These are phyloP conservation scores for Blastocystis sp. DNA, from an alignment of 352 stramenopile species.

Conservation along the genomic window DNA sequence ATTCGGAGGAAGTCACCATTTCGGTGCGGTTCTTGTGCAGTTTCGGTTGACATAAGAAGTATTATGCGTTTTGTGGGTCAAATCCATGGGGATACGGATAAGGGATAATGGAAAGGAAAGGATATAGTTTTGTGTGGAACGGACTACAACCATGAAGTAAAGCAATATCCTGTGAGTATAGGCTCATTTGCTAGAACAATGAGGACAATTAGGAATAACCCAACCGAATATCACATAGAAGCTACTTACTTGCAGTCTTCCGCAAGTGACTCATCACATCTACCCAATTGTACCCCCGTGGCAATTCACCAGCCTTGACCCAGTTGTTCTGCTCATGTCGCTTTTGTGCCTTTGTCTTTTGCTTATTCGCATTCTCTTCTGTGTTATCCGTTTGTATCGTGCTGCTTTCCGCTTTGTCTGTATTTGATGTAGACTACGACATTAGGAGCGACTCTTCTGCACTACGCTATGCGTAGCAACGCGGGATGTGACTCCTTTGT, in stretches of 20 bases:
- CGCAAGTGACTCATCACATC: constrained; percentile 54
- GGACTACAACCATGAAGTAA: background rate
- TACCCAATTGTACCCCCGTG: constrained; percentile 58
- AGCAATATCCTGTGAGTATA: too few relatives aligned
- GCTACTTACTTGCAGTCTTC: constrained; percentile 20
- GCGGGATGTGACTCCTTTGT: background rate
- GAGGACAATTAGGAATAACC: background rate
- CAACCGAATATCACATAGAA: background rate
- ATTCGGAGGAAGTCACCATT: constrained; percentile 55
- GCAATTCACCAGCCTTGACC: constrained; percentile 34
- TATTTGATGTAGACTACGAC: background rate
- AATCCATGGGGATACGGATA: too few relatives aligned
- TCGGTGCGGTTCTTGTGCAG: background rate
- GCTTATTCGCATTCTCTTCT: background rate
- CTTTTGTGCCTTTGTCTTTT: constrained; percentile 63
- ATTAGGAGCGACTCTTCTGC: background rate
- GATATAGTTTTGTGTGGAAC: background rate
- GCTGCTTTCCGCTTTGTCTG: background rate
- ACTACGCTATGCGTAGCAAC: background rate
- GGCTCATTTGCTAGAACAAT: background rate
- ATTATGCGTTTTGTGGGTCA: too few relatives aligned
- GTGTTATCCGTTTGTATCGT: background rate
- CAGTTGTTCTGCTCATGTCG: constrained; percentile 47
- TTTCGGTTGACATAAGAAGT: too few relatives aligned
- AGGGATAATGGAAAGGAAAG: too few relatives aligned